Conservation (phyloP, 148 eudicot genomes). For the Spergularia bocconei region DNA sequence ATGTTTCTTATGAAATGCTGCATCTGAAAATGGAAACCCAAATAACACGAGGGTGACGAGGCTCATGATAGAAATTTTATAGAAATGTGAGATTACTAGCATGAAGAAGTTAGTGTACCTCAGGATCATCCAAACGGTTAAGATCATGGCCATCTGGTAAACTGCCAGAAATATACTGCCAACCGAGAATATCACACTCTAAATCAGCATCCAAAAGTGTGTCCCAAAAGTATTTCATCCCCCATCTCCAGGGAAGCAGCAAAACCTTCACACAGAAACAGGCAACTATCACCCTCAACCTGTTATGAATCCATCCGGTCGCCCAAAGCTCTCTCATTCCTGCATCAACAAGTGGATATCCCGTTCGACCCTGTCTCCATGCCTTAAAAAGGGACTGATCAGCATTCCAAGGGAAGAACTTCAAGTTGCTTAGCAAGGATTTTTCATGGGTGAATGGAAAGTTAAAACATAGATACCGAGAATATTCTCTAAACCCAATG, state of each 20-base stretch:
- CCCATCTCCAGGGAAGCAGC: constrained; percentile 97
- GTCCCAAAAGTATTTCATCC: constrained; percentile 99
- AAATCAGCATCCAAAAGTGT: constrained; percentile 94
- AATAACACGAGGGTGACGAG: no score
- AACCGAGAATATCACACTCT: constrained; percentile 92
- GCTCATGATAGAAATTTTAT: neutral
- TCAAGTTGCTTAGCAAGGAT: constrained; percentile 61
- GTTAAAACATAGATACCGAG: constrained; percentile 93
- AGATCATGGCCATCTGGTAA: constrained; percentile 95
- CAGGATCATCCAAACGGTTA: constrained; percentile 81
- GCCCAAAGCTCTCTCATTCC: constrained; percentile 99
- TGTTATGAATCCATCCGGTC: constrained; percentile 92
- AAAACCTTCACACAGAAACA: constrained; percentile 84
- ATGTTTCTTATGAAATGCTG: neutral
- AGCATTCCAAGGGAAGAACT: constrained; percentile 76
- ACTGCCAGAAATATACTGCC: constrained; percentile 99
- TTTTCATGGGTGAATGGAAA: constrained; percentile 93
- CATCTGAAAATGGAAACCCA: neutral
- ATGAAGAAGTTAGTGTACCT: constrained; percentile 40
- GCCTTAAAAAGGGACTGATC: constrained; percentile 68
- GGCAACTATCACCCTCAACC: constrained; percentile 80
- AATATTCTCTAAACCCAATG: constrained; percentile 90
- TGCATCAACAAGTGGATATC: constrained; percentile 95
- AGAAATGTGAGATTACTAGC: neutral
- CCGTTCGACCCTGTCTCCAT: constrained; percentile 97